Evolutionary conservation across 352 stramenopile genomes (phyloP).

Genomic region (Globisporangium paddicum): DNA sequence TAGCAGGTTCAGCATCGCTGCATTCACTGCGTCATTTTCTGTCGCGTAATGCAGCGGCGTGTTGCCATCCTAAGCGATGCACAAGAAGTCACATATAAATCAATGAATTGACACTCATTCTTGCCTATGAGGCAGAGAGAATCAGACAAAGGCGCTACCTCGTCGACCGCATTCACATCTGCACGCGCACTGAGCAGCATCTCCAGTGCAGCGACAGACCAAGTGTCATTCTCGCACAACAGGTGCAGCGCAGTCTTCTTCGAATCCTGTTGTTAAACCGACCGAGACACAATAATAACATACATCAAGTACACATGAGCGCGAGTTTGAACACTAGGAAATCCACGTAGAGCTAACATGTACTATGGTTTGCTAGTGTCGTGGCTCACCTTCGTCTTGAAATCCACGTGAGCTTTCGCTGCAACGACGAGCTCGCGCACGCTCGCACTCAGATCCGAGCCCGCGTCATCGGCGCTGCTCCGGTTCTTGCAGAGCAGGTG

Average conservation of each 20-base stretch:
- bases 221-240: slow-evolving; percentile 66
- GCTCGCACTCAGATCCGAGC: slow-evolving; percentile 29
- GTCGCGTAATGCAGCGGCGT: slow-evolving; percentile 55
- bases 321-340: neutral
- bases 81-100: neutral
- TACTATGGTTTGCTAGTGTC: neutral
- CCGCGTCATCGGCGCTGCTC: slow-evolving; percentile 17
- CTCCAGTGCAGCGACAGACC: slow-evolving; percentile 27
- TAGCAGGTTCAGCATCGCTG: slow-evolving; percentile 32
- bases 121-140: no score
- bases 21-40: slow-evolving; percentile 39
- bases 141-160: no score
- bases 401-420: slow-evolving; percentile 33
- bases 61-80: slow-evolving; percentile 46
- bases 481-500: slow-evolving; percentile 71
- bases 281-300: neutral
- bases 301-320: neutral
- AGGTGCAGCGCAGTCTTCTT: slow-evolving; percentile 64
- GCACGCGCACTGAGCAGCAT: slow-evolving; percentile 36
- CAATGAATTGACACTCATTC: neutral
- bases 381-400: slow-evolving; percentile 29
- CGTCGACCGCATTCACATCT: slow-evolving; percentile 42
- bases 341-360: neutral
- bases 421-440: slow-evolving; percentile 35
- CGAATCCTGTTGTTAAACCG: slow-evolving; percentile 24